Evolutionary conservation across 352 stramenopile species (phyloP).

Genomic region (Globisporangium nagaii): DNA sequence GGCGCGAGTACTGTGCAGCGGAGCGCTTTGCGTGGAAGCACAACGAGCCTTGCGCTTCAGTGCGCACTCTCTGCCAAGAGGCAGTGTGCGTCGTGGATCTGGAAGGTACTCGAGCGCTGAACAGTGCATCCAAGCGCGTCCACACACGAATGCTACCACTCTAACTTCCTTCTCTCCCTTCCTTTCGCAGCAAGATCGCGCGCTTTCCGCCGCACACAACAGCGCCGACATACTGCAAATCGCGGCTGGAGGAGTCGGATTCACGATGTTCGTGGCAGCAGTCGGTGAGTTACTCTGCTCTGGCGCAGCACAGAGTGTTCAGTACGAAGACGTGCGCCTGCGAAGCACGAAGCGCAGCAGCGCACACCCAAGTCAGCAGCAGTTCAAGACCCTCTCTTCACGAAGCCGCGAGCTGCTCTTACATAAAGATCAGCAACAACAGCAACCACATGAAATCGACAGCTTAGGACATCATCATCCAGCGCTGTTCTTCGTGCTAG

Average conservation of each 20-base stretch:
- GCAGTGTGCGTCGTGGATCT: neutral
- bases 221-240: neutral
- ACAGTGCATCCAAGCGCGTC: no score
- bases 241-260: neutral
- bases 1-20: no score
- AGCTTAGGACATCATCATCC: no score
- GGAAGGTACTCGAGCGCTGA: no score
- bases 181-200: neutral
- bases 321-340: slow-evolving; percentile 17
- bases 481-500: neutral
- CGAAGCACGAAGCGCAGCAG: slow-evolving; percentile 8
- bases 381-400: slow-evolving; percentile 17
- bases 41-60: neutral
- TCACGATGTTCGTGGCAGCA: neutral
- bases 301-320: slow-evolving; percentile 2
- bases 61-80: neutral
- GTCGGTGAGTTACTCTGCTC: neutral
- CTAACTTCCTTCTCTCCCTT: no score
- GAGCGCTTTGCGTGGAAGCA: no score
- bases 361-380: slow-evolving; percentile 9
- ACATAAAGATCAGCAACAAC: neutral
- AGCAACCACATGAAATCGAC: neutral
- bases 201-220: neutral
- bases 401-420: slow-evolving; percentile 7
- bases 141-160: no score